Percentiles rank a stretch among this genome's conserved stretches.
Evolutionary conservation across 1,284 basidiomycete genomes (phyloP).

Genomic region (Xerocomus amazonicus): DNA sequence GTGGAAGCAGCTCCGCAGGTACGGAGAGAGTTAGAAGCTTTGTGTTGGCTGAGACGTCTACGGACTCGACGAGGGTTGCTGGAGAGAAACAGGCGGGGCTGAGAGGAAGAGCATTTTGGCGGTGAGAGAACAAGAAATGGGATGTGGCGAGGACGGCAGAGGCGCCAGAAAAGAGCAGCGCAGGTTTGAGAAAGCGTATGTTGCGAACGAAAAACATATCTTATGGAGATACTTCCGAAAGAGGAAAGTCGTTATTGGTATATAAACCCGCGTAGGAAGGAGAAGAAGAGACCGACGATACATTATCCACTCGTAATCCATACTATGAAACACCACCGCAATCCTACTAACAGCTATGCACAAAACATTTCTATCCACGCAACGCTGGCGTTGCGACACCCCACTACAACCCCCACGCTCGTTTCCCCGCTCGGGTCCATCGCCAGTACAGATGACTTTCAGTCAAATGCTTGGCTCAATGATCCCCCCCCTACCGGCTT

Average conservation of each 20-base stretch:
- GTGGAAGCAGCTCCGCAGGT: conserved; percentile 43
- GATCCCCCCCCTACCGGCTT: conserved; percentile 27
- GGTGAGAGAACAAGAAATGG: conserved; percentile 48
- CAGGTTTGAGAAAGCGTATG: not conserved
- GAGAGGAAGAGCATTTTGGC: conserved; percentile 42
- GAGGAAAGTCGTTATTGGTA: conserved; percentile 10
- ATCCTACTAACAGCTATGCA: conserved; percentile 24
- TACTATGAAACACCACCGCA: conserved; percentile 26
- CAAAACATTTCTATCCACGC: conserved; percentile 12
- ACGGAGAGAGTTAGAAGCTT: conserved; percentile 62
- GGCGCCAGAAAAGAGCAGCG: conserved; percentile 26
- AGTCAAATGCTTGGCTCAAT: conserved; percentile 33
- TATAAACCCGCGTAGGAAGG: not conserved
- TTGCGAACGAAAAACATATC: conserved; percentile 20
- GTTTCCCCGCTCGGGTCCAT: conserved; percentile 25
- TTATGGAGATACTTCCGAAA: conserved; percentile 12
- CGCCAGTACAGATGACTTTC: conserved; percentile 28
- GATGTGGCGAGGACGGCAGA: conserved; percentile 43
- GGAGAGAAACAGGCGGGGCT: conserved; percentile 62
- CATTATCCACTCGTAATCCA: conserved; percentile 9
- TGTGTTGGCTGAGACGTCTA: conserved; percentile 48
- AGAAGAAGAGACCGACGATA: not conserved
- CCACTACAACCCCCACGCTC: conserved; percentile 27
- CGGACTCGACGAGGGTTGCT: conserved; percentile 53
- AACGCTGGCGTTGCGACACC: conserved; percentile 32